A percentile compares a stretch with the other conserved stretches of the same genome.
phyloP scores from a whole-genome alignment of 352 stramenopile species.

The Globisporangium spiculum region DNA sequence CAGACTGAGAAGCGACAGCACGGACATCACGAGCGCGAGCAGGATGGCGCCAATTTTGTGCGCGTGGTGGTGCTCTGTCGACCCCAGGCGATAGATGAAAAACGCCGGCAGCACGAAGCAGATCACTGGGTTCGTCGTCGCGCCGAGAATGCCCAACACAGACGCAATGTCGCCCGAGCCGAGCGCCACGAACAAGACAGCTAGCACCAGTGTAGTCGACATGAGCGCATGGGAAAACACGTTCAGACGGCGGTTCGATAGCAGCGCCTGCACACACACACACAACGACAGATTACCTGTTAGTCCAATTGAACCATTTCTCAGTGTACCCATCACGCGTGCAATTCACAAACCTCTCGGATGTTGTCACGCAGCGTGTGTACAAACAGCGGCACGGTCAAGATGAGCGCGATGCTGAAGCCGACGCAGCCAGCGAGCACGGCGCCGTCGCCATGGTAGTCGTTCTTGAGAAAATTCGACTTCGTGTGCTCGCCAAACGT shows the following conservation, averaged over 20 bases:
- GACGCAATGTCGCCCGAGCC: conserved; percentile 75
- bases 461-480: conserved; percentile 88
- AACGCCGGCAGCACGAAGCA: conserved; percentile 87
- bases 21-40: conserved; percentile 42
- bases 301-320: background rate
- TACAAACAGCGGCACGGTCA: conserved; percentile 83
- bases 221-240: conserved; percentile 44
- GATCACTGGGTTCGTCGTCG: conserved; percentile 86
- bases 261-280: conserved; percentile 24
- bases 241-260: conserved; percentile 48
- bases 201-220: conserved; percentile 38
- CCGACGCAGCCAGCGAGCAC: conserved; percentile 69
- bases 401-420: conserved; percentile 79
- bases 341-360: conserved; percentile 36
- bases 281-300: background rate
- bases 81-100: conserved; percentile 61
- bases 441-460: conserved; percentile 74
- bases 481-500: conserved; percentile 77
- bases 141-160: conserved; percentile 77
- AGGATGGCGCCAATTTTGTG: conserved; percentile 45
- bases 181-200: conserved; percentile 60
- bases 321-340: background rate
- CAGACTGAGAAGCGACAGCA: conserved; percentile 54
- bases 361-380: conserved; percentile 85
- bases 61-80: conserved; percentile 25